Base-by-base conservation (phyloP, 139 green algal species). In the Coelastrella sp. region DNA sequence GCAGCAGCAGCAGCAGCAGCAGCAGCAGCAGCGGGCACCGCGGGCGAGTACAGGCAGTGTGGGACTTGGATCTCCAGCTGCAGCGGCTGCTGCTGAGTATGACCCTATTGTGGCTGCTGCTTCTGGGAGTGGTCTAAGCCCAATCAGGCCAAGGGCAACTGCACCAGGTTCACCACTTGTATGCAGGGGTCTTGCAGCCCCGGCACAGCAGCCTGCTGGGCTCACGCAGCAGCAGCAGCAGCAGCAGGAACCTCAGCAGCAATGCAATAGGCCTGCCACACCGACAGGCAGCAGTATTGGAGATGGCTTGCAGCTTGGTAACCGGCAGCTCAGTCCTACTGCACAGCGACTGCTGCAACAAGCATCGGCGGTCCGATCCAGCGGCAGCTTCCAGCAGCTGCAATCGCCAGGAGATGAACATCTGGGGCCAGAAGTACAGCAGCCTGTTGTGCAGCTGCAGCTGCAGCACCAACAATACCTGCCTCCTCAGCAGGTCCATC, bases 331-430 rank as follows among this genome's bases (percentile, higher is more conserved):
- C 23, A 87, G 81, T 32, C 81, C 81, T 54, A 87, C 84, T 82
- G 84, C 84, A 6, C 84, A 23, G 68, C 56, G 71, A n/a, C 7
- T 89, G 73, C n/a, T 89, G 19, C 3, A 47, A 10, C 66, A 56
- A 57, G 83, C 83, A 56, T 7, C 16, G 0, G 59, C 58, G 32
- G 32, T 47, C 32, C 32, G 32, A 47, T 23, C 4, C 20, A 4
- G 23, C 23, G 64, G 65, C 83, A 86, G 60, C 80, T 74, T 76
- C 5, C 59, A 75, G 60, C 79, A 85, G 79, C 58, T 56, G 58
- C 17, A 11, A 83, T 10, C 77, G 3, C 73, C 17, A 7, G 19
- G 1, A 20, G 17, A 78, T 32, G 6, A 20, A 3, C 73, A 65
- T 32, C 77, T 68, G 77, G 47, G 71, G 77, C 77, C 64, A 32